Base-by-base conservation (phyloP, 352 stramenopile species). In the Phytophthora parvispora region DNA sequence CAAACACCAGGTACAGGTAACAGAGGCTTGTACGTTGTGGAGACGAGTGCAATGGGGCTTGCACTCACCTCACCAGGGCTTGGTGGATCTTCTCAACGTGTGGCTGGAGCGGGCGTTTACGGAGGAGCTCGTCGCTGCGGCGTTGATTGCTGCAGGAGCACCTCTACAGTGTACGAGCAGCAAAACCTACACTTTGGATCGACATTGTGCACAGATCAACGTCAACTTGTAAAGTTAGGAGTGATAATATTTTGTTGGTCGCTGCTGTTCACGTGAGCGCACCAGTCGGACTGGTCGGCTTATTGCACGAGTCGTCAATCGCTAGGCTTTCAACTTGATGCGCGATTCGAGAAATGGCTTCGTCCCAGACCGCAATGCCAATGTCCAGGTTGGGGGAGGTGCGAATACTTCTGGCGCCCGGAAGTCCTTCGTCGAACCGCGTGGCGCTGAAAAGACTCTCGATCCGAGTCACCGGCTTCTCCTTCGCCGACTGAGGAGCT, bases 311-410 rank as follows among this genome's bases (percentile, higher is more conserved):
- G 0, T 73, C 60, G 34, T 78, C 66, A 6, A 78, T 58, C 34
- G 59, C 50, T 36, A 78, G 40, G 25, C 47, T 72, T 59, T 78
- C 71, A 13, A 78, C 64, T 54, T 69, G 71, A 24, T 64, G 36
- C 25, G 50, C 42, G 22, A 75, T 69, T 24, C 32, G 38, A 53
- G 61, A 60, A 28, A 67, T 67, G 4, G 54, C 31, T 55, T 66
- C 67, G 18, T 67, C 67, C 67, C 67, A 75, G 7, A 18, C 49
- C 29, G 63, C 47, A 36, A 70, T 29, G 12, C 61, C 67, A 10
- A 50, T 18, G 20, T 65, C 47, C 27, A 75, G 5, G 15, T 63
- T 75, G 6, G 40, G 10, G 8, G 48, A 20, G 8, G 29, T 34
- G 8, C 22, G 36, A 20, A 64, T 45, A 10, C 1, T 40, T 5